Conservation (phyloP, 257 asterid genomes). For the Datura wrightii region DNA sequence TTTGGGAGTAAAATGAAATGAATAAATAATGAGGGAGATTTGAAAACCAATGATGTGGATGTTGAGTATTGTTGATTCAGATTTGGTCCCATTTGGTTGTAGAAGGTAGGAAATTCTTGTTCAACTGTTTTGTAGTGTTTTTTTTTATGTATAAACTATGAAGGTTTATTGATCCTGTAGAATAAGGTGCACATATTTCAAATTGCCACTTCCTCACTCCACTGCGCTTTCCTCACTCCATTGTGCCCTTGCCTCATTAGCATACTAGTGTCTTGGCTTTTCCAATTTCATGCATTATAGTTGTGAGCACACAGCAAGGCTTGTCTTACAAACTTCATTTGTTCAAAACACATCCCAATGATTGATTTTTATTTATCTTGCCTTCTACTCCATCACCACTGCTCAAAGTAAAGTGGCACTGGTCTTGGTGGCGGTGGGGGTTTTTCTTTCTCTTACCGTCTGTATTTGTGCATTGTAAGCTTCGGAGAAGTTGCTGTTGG, state of each 20-base stretch:
- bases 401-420: neutral
- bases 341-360: neutral
- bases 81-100: constrained; percentile 8
- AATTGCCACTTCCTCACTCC: neutral
- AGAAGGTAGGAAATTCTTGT: constrained; percentile 5
- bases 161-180: neutral
- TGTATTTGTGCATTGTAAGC: neutral
- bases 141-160: constrained; percentile 5
- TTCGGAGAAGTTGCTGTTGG: neutral
- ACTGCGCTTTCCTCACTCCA: no score
- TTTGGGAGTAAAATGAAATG: neutral
- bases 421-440: neutral
- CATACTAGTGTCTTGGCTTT: constrained; percentile 11
- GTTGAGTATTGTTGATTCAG: neutral
- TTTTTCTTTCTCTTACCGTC: neutral
- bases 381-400: constrained; percentile 4
- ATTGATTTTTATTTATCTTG: neutral
- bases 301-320: neutral
- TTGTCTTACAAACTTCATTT: constrained; percentile 20
- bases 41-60: neutral
- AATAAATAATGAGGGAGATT: neutral
- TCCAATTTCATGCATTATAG: neutral
- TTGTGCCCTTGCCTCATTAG: neutral
- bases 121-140: neutral
- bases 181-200: neutral